These are phyloP conservation scores for Darksidea phi DNA, from an alignment of 495 filamentous ascomycete genomes.

Conservation along the genomic window DNA sequence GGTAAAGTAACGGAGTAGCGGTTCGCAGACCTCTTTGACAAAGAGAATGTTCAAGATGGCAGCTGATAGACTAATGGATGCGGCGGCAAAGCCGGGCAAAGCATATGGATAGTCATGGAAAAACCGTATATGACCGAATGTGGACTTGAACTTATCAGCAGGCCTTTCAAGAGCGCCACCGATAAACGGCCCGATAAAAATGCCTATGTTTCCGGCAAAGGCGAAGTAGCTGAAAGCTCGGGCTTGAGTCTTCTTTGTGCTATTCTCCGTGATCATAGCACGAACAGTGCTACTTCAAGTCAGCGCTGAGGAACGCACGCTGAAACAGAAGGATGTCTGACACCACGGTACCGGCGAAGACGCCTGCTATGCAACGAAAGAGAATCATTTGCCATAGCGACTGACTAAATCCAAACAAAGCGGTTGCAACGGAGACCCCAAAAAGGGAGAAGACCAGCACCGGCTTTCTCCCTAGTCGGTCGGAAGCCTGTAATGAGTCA, in stretches of 20 bases:
- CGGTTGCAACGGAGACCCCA: conserved; percentile 57
- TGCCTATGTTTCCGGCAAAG: conserved; percentile 66
- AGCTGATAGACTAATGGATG: conserved; percentile 50
- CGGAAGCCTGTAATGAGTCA: conserved; percentile 48
- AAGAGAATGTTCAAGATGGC: conserved; percentile 51
- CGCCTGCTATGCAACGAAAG: conserved; percentile 62
- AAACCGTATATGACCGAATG: conserved; percentile 56
- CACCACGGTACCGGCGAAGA: conserved; percentile 67
- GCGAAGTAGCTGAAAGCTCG: conserved; percentile 70
- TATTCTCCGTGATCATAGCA: conserved; percentile 69
- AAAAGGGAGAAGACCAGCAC: conserved; percentile 61
- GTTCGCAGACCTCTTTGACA: conserved; percentile 51
- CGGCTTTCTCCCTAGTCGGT: conserved; percentile 66
- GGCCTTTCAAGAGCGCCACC: conserved; percentile 63
- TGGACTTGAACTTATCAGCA: conserved; percentile 53
- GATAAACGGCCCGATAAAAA: conserved; percentile 64
- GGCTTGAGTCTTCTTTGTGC: conserved; percentile 63
- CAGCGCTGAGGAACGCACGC: not conserved
- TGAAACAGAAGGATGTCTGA: conserved; percentile 9
- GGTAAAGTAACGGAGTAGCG: conserved; percentile 40
- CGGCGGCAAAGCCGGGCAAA: conserved; percentile 57
- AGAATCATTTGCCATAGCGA: conserved; percentile 65
- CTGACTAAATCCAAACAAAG: conserved; percentile 61
- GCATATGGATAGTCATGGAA: conserved; percentile 65
- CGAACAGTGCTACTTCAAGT: conserved; percentile 53